Evolutionary conservation across 2,329 filamentous ascomycete genomes (phyloP).

Genomic region (Coleophoma eucalyptorum): DNA sequence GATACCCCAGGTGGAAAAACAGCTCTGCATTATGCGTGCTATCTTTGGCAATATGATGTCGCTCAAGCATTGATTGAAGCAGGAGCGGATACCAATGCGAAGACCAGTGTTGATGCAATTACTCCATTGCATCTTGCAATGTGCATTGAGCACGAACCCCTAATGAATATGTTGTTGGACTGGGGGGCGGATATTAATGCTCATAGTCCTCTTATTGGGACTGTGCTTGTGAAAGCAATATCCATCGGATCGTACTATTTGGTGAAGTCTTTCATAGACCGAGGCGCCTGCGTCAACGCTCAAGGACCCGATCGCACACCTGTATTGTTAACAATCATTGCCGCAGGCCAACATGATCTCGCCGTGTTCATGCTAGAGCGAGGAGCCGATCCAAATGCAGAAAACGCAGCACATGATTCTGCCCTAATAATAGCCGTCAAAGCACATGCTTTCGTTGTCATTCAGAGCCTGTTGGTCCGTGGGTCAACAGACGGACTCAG

Average conservation of each 20-base stretch:
- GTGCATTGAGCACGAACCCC: not conserved
- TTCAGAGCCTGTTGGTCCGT: too few species aligned
- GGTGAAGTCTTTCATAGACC: too few species aligned
- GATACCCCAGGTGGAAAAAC: constrained; percentile 14
- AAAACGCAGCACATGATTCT: too few species aligned
- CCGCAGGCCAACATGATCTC: too few species aligned
- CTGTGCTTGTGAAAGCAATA: not conserved
- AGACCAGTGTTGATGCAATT: not conserved
- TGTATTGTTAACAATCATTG: not conserved
- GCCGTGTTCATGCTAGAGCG: too few species aligned
- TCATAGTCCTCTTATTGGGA: not conserved
- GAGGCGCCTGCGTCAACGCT: too few species aligned
- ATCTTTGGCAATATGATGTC: constrained; percentile 3
- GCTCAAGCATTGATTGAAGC: constrained; percentile 3
- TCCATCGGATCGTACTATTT: not conserved
- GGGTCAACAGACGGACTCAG: too few species aligned
- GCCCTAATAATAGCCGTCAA: too few species aligned
- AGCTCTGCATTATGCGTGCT: constrained; percentile 16
- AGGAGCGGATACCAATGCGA: constrained; percentile 6
- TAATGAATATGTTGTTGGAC: not conserved
- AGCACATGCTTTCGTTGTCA: too few species aligned
- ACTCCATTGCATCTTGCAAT: not conserved
- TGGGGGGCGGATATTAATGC: not conserved
- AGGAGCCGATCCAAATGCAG: too few species aligned
- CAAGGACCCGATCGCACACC: not conserved